phyloP scores from a whole-genome alignment of 495 filamentous ascomycete species.

The Astrothelium macrocarpum region DNA sequence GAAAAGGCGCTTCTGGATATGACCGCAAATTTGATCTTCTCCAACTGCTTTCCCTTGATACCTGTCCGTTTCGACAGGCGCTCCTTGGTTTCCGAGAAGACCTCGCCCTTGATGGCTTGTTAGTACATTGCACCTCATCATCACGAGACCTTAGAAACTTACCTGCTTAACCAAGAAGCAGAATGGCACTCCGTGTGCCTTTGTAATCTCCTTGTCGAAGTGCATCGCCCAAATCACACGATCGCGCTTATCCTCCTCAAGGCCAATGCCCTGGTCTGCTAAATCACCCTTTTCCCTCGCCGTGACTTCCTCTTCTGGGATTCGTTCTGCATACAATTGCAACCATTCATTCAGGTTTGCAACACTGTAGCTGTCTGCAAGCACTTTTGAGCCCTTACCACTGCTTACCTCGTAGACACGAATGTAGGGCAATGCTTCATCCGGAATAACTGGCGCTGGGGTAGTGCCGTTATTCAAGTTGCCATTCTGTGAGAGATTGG shows the following conservation, averaged over 20 bases:
- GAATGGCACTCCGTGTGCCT: slow-evolving; percentile 79
- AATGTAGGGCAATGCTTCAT: slow-evolving; percentile 57
- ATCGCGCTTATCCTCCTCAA: slow-evolving; percentile 33
- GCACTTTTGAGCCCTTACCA: slow-evolving; percentile 70
- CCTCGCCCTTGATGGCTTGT: slow-evolving; percentile 54
- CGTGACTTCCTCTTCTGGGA: slow-evolving; percentile 59
- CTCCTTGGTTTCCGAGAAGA: slow-evolving; percentile 84
- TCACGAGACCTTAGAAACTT: too few species aligned
- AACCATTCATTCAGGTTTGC: slow-evolving; percentile 74
- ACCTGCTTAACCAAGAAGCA: slow-evolving; percentile 79
- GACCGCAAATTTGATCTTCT: slow-evolving; percentile 95
- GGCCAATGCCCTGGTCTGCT: slow-evolving; percentile 23
- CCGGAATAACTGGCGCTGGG: slow-evolving; percentile 49
- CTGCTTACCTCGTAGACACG: slow-evolving; percentile 70
- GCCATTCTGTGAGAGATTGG: background rate
- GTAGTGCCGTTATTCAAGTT: background rate
- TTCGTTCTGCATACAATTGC: slow-evolving; percentile 66
- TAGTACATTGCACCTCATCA: too few species aligned
- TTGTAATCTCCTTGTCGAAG: slow-evolving; percentile 77
- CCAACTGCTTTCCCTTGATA: slow-evolving; percentile 94
- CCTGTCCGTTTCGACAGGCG: slow-evolving; percentile 81
- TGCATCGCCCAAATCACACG: slow-evolving; percentile 70
- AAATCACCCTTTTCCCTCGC: slow-evolving; percentile 60
- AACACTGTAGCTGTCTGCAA: slow-evolving; percentile 53
- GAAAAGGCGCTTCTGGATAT: slow-evolving; percentile 60